Conservation (phyloP, 306 rosid genomes). For the Luffa aegyptiaca region DNA sequence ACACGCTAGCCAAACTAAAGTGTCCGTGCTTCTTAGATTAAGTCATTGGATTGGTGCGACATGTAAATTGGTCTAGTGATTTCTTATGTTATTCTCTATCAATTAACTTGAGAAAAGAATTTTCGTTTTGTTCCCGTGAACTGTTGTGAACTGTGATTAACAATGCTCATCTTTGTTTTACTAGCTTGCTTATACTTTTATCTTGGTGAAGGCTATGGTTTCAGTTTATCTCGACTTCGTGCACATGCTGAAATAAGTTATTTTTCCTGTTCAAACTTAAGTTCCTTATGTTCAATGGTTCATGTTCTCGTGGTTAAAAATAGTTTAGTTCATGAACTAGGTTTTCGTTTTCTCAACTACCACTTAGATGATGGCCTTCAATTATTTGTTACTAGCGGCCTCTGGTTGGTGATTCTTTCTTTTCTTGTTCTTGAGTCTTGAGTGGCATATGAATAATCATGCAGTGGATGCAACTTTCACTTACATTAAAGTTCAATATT, state of each 20-base stretch:
- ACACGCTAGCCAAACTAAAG: no score
- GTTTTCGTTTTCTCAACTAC: not conserved
- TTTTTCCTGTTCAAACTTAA: not conserved
- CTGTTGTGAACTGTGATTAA: not conserved
- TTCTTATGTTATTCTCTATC: not conserved
- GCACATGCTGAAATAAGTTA: not conserved
- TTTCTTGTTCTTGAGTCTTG: not conserved
- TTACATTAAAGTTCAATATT: not conserved
- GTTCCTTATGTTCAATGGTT: not conserved
- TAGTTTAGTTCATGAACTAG: not conserved
- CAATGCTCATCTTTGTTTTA: not conserved
- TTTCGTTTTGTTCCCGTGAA: not conserved
- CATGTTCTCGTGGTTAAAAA: not conserved
- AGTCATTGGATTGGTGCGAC: not conserved
- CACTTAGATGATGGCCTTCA: not conserved
- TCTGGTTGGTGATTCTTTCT: conserved; percentile 38
- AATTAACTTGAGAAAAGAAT: not conserved
- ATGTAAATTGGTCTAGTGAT: not conserved
- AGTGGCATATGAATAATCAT: no score
- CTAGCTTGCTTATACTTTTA: not conserved
- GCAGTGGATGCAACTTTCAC: not conserved
- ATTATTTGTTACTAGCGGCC: not conserved
- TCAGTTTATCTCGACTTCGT: not conserved
- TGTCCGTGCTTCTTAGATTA: no score
- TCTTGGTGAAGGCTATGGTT: not conserved